phyloP scores from a whole-genome alignment of 1,139 yeast species.

The Nematodospora anomalae region DNA sequence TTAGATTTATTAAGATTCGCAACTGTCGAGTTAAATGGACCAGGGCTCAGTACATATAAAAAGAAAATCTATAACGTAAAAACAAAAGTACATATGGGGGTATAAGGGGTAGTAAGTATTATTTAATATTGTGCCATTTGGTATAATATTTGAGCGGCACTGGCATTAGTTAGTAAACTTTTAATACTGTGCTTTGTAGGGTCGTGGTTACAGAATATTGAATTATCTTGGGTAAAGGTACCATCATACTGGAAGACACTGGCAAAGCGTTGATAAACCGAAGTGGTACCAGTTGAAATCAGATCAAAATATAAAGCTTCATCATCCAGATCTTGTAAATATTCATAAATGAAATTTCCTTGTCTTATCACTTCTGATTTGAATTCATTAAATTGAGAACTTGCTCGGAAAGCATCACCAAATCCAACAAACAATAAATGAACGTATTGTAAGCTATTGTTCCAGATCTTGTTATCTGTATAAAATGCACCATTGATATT shows the following conservation, averaged over 20 bases:
- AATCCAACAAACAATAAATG: conserved; percentile 28
- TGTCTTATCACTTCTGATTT: conserved; percentile 23
- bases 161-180: conserved; percentile 22
- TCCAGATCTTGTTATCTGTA: conserved; percentile 23
- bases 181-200: conserved; percentile 15
- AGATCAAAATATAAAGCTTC: conserved; percentile 18
- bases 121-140: conserved; percentile 10
- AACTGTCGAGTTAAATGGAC: no score
- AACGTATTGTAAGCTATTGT: conserved; percentile 24
- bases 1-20: no score
- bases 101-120: no score
- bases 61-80: neutral
- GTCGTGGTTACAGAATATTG: conserved; percentile 18
- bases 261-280: conserved; percentile 14
- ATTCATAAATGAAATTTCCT: conserved; percentile 23
- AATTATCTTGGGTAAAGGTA: conserved; percentile 2
- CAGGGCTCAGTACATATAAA: no score
- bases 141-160: conserved; percentile 27
- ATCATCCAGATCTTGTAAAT: conserved; percentile 25
- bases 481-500: conserved; percentile 24
- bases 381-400: conserved; percentile 15
- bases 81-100: neutral
- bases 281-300: conserved; percentile 15
- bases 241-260: conserved; percentile 10
- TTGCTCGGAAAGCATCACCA: conserved; percentile 21